These are phyloP conservation scores for Diaporthe ampelina DNA, from an alignment of 2,329 filamentous ascomycete genomes.

Conservation along the genomic window DNA sequence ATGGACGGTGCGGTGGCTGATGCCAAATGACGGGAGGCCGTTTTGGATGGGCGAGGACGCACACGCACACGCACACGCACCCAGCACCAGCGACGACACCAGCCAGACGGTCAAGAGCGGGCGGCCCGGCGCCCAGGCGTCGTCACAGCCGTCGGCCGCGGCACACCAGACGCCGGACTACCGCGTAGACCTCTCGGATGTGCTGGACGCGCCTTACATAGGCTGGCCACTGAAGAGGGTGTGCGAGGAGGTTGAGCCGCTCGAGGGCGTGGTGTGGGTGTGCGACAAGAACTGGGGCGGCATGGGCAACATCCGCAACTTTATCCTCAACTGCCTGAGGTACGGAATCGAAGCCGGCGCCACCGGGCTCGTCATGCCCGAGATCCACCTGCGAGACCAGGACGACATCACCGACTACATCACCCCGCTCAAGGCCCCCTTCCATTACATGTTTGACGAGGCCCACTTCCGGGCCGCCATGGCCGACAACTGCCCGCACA, in stretches of 20 bases:
- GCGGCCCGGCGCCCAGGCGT: neutral
- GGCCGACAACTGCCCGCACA: conserved; percentile 56
- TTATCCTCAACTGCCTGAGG: conserved; percentile 63
- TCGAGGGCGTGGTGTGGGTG: conserved; percentile 58
- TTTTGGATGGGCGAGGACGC: conserved; percentile 3
- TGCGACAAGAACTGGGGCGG: conserved; percentile 67
- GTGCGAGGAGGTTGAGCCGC: conserved; percentile 58
- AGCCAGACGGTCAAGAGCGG: neutral
- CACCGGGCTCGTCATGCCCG: conserved; percentile 60
- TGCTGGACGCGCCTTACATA: conserved; percentile 58
- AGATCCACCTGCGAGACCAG: conserved; percentile 58
- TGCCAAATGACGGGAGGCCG: conserved; percentile 9
- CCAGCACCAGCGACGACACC: neutral
- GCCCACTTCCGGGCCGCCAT: conserved; percentile 58
- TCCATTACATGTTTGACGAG: conserved; percentile 64
- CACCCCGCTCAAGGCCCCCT: conserved; percentile 51
- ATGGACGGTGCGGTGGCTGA: conserved; percentile 32
- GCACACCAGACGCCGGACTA: conserved; percentile 32
- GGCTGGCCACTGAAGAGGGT: conserved; percentile 60
- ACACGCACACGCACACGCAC: neutral
- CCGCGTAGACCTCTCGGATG: conserved; percentile 53
- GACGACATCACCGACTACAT: conserved; percentile 58
- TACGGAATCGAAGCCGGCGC: conserved; percentile 64
- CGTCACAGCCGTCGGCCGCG: neutral
- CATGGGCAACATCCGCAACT: conserved; percentile 67